phyloP scores from a whole-genome alignment of 2,329 filamentous ascomycete species.

The Calonectria montana region DNA sequence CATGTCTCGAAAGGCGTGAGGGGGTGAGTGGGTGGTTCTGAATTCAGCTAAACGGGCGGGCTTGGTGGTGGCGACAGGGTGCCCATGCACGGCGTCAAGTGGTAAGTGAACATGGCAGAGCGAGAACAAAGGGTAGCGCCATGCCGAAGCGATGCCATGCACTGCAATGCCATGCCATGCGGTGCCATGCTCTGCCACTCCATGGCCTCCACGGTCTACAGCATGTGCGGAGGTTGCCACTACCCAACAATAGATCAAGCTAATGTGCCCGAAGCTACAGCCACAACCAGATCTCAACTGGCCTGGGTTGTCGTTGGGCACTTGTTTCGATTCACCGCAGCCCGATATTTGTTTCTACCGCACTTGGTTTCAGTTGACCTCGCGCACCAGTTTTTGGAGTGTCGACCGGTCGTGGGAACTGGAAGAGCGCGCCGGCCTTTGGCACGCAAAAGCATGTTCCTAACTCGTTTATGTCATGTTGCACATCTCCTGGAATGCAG shows the following conservation, averaged over 20 bases:
- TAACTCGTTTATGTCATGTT: background rate
- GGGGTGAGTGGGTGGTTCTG: slow-evolving; percentile 1
- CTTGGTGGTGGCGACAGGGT: slow-evolving; percentile 1
- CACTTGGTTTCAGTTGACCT: background rate
- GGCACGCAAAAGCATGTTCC: slow-evolving; percentile 7
- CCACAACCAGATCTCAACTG: background rate
- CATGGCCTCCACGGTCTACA: background rate
- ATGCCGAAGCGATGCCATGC: slow-evolving; percentile 3
- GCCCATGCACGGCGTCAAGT: slow-evolving; percentile 2
- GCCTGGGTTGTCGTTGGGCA: background rate
- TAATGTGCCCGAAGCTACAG: background rate
- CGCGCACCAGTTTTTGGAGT: background rate
- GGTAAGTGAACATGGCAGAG: background rate
- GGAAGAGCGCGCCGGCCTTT: background rate
- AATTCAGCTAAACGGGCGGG: slow-evolving; percentile 10
- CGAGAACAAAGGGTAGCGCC: background rate
- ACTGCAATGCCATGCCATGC: background rate
- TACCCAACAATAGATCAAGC: background rate
- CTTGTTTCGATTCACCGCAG: slow-evolving; percentile 4
- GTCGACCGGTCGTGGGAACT: background rate
- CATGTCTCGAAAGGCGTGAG: background rate
- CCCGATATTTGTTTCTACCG: background rate
- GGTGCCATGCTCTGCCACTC: background rate
- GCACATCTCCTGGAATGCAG: background rate
- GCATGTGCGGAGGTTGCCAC: background rate